Conservation (phyloP, 139 green algal species). For the Yamagishiella unicocca region DNA sequence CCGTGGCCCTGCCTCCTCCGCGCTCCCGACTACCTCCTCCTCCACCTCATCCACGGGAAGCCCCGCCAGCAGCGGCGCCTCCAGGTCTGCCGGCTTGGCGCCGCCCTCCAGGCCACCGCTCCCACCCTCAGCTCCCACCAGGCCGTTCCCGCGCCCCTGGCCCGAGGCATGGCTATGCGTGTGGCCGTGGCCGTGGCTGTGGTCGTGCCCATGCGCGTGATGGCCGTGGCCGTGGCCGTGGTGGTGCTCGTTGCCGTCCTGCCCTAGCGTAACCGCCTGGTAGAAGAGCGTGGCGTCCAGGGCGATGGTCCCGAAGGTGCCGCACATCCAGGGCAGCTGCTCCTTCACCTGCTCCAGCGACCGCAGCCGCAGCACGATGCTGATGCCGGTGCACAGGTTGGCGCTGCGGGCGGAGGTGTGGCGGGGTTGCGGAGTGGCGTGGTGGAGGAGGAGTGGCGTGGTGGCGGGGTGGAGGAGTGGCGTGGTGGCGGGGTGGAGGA, state of each 20-base stretch:
- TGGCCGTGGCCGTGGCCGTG: neutral
- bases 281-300: conserved; percentile 85
- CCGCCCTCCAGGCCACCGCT: neutral
- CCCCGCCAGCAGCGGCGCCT: conserved; percentile 25
- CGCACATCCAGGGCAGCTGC: conserved; percentile 88
- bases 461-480: neutral
- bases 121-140: neutral
- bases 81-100: neutral
- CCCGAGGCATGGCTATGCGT: neutral
- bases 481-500: too few relatives aligned
- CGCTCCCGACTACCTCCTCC: too few relatives aligned
- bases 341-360: conserved; percentile 60
- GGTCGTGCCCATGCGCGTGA: neutral
- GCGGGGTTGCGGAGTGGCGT: neutral
- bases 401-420: conserved; percentile 48
- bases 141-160: neutral
- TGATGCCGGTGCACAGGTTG: conserved; percentile 83
- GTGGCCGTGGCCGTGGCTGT: conserved; percentile 3
- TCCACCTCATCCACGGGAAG: too few relatives aligned
- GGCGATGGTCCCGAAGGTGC: conserved; percentile 85
- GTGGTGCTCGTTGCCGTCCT: neutral
- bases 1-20: too few relatives aligned
- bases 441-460: neutral
- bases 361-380: conserved; percentile 82
- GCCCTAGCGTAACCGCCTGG: conserved; percentile 57